Evolutionary conservation across 768 basidiomycete species (phyloP).

Genomic region (Daedalea quercina): DNA sequence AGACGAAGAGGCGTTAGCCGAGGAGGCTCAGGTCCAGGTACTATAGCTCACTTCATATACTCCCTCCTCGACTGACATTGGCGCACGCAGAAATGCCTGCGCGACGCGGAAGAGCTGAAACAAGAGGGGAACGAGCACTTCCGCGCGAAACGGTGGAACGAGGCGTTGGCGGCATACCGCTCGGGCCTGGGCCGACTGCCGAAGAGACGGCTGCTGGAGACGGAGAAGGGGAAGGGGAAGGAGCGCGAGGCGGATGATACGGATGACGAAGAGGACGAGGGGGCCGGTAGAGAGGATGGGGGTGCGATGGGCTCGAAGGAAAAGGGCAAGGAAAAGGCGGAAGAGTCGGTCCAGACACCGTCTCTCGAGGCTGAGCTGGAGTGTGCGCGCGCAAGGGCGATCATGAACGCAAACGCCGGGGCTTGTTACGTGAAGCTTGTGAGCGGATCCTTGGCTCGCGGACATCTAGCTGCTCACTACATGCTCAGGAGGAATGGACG

Average conservation of each 20-base stretch:
- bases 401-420: conserved; percentile 82
- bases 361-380: conserved; percentile 34
- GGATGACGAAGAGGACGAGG: conserved; percentile 14
- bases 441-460: conserved; percentile 16
- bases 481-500: conserved; percentile 62
- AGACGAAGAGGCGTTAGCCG: background rate
- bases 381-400: conserved; percentile 54
- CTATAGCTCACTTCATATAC: background rate
- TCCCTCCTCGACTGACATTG: background rate
- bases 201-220: conserved; percentile 22
- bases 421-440: conserved; percentile 82
- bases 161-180: conserved; percentile 66
- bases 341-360: conserved; percentile 12
- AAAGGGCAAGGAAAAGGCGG: conserved; percentile 16
- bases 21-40: background rate
- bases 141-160: conserved; percentile 55
- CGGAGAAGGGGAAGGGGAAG: conserved; percentile 12
- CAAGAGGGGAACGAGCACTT: conserved; percentile 71
- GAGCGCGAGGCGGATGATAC: conserved; percentile 14
- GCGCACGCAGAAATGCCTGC: conserved; percentile 33
- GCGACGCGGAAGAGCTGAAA: conserved; percentile 58
- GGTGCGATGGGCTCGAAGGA: conserved; percentile 3
- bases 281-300: conserved; percentile 3
- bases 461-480: background rate
- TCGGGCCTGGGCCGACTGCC: conserved; percentile 66